Conservation (phyloP, 768 basidiomycete species). For the Phylloporus rhodoxanthus region DNA sequence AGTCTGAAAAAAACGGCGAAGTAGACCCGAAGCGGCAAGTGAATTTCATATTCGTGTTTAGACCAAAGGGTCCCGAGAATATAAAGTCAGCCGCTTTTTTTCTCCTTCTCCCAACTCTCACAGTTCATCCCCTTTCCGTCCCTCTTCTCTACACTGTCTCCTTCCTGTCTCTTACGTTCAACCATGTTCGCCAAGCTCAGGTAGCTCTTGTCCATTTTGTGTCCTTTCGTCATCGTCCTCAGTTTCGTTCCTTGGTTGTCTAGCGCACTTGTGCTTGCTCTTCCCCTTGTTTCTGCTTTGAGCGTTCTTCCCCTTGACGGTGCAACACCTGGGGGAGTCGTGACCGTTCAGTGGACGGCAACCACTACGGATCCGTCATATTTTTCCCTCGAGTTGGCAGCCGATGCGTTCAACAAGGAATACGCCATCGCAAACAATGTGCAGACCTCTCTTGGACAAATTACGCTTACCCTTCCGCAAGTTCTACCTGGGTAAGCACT, state of each 20-base stretch:
- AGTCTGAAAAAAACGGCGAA: slow-evolving; percentile 12
- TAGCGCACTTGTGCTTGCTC: slow-evolving; percentile 41
- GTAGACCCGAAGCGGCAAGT: slow-evolving; percentile 14
- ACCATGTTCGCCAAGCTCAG: slow-evolving; percentile 49
- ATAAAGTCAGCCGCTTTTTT: slow-evolving; percentile 13
- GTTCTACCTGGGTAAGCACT: slow-evolving; percentile 41
- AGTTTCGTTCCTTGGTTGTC: background rate
- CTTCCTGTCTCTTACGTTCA: slow-evolving; percentile 11
- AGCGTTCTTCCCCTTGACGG: slow-evolving; percentile 35
- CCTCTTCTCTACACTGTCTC: slow-evolving; percentile 1
- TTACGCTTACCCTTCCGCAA: slow-evolving; percentile 41
- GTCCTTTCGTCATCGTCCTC: too few relatives aligned
- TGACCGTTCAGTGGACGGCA: slow-evolving; percentile 46
- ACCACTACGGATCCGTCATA: slow-evolving; percentile 34
- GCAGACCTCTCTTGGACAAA: slow-evolving; percentile 25
- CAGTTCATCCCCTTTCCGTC: slow-evolving; percentile 18
- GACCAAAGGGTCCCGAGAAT: slow-evolving; percentile 9
- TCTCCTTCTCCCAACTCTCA: slow-evolving; percentile 1
- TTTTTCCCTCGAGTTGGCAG: slow-evolving; percentile 45
- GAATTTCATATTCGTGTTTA: slow-evolving; percentile 13
- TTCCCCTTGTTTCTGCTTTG: slow-evolving; percentile 43
- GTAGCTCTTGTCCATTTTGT: slow-evolving; percentile 26
- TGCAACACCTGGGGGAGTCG: slow-evolving; percentile 26
- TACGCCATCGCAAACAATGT: slow-evolving; percentile 56
- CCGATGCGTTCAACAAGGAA: slow-evolving; percentile 44